Percentiles rank a stretch among this genome's conserved stretches.
Conservation (phyloP, 768 basidiomycete genomes). For the Trametes maxima region DNA sequence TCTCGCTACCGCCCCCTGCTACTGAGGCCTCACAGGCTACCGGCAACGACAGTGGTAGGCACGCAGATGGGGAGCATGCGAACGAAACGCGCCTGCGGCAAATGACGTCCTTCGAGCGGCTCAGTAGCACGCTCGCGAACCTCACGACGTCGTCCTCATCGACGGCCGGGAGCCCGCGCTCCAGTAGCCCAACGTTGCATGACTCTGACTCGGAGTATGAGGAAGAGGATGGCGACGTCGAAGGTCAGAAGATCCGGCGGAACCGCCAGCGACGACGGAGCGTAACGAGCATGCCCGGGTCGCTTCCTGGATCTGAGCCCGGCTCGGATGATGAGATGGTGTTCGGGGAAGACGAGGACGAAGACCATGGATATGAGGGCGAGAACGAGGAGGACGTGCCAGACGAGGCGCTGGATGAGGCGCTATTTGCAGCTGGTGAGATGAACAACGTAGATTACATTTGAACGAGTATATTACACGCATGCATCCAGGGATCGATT, state of each 20-base stretch:
- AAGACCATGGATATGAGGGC: conserved; percentile 36
- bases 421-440: conserved; percentile 77
- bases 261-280: conserved; percentile 57
- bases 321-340: conserved; percentile 53
- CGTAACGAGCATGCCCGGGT: conserved; percentile 86
- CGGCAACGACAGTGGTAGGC: conserved; percentile 16
- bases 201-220: conserved; percentile 44
- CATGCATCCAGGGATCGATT: background rate
- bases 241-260: conserved; percentile 42
- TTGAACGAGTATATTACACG: background rate
- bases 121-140: conserved; percentile 60
- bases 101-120: conserved; percentile 76
- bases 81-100: conserved; percentile 54
- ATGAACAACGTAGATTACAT: conserved; percentile 64
- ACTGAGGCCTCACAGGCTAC: conserved; percentile 19
- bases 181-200: conserved; percentile 50
- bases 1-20: conserved; percentile 37
- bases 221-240: conserved; percentile 42
- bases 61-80: conserved; percentile 1
- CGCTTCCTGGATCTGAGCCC: conserved; percentile 48
- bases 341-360: conserved; percentile 56
- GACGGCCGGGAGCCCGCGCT: conserved; percentile 51
- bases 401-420: conserved; percentile 75
- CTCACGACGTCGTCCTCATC: conserved; percentile 47
- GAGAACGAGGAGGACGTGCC: conserved; percentile 64